Conservation (phyloP, 2,329 filamentous ascomycete species). For the Neonectria coccinea region DNA sequence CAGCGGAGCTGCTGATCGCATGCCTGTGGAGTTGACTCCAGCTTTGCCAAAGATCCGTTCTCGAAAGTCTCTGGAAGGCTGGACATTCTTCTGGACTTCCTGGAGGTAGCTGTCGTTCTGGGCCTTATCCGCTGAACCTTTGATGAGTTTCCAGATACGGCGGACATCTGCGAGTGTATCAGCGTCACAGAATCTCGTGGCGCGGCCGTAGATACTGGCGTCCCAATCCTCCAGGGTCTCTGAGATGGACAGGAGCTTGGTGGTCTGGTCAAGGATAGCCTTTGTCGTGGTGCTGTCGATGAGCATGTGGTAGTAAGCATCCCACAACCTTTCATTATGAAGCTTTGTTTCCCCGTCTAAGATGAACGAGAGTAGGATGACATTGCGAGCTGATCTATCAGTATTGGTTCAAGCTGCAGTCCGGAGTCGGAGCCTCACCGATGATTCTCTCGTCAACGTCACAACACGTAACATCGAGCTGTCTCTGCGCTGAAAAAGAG, state of each 20-base stretch:
- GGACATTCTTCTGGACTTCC: conserved; percentile 34
- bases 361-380: conserved; percentile 64
- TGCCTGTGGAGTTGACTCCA: conserved; percentile 44
- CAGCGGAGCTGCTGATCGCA: conserved; percentile 55
- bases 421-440: conserved; percentile 51
- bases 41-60: conserved; percentile 29
- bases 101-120: conserved; percentile 21
- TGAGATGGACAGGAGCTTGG: conserved; percentile 56
- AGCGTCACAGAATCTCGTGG: conserved; percentile 62
- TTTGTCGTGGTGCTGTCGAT: conserved; percentile 54
- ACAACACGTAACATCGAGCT: conserved; percentile 68
- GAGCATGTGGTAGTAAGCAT: conserved; percentile 66
- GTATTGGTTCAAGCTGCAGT: background rate
- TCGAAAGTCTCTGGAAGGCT: conserved; percentile 33
- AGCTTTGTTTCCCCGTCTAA: conserved; percentile 52
- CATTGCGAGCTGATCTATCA: conserved; percentile 62
- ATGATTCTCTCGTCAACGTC: conserved; percentile 63
- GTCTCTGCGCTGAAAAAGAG: conserved; percentile 49
- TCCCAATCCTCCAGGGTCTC: conserved; percentile 59
- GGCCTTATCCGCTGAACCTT: conserved; percentile 32
- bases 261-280: conserved; percentile 56
- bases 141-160: conserved; percentile 52
- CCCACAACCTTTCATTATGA: conserved; percentile 57
- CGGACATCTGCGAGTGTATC: conserved; percentile 57
- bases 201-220: conserved; percentile 55